Conservation (phyloP, 176 grass and related monocot genomes). For the Areca catechu region DNA sequence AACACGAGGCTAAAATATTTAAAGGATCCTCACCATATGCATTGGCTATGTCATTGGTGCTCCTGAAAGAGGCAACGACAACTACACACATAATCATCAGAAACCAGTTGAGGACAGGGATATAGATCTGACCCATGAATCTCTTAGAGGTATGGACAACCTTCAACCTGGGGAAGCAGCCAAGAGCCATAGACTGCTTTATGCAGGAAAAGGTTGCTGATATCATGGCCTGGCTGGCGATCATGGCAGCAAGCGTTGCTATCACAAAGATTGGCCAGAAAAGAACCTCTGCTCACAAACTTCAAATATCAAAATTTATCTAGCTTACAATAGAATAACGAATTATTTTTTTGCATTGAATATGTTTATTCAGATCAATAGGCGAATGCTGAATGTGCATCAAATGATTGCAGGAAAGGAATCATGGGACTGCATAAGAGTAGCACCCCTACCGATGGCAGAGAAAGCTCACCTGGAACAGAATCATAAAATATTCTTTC, state of each 20-base stretch:
- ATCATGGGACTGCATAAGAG: neutral
- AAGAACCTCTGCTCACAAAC: conserved; percentile 32
- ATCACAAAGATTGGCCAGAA: conserved; percentile 98
- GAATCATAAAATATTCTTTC: conserved; percentile 97
- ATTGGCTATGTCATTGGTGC: conserved; percentile 90
- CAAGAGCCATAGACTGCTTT: conserved; percentile 94
- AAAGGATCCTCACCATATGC: conserved; percentile 56
- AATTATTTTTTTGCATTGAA: no score
- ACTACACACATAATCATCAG: conserved; percentile 93
- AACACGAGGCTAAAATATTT: no score
- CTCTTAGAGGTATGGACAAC: conserved; percentile 88
- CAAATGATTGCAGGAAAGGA: no score
- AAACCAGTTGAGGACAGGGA: conserved; percentile 96
- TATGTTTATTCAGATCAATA: no score
- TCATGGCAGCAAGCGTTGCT: conserved; percentile 95
- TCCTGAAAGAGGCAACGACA: conserved; percentile 80
- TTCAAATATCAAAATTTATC: conserved; percentile 5
- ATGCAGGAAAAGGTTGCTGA: conserved; percentile 98
- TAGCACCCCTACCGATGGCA: neutral
- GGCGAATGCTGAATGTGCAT: no score
- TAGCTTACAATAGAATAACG: no score
- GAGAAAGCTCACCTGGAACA: conserved; percentile 58
- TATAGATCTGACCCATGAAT: conserved; percentile 99
- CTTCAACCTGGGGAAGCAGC: conserved; percentile 92
- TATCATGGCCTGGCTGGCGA: conserved; percentile 99